Evolutionary conservation across 768 basidiomycete genomes (phyloP), one percentile per base, ranked within the genome.

Genomic region (Dioszegia crocea): DNA sequence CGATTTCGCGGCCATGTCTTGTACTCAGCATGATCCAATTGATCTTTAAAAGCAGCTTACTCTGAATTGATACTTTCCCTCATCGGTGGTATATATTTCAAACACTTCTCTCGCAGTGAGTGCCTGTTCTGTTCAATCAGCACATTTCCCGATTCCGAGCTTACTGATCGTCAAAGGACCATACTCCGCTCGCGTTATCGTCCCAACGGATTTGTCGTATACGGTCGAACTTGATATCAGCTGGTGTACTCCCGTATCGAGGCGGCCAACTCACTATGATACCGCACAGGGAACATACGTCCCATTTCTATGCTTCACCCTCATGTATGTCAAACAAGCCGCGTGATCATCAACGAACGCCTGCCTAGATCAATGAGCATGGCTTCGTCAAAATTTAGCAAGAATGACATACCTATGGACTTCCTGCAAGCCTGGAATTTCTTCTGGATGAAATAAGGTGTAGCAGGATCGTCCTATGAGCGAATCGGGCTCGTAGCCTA

Each of bases 91-190:
- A 3, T 64, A 52, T 8, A 73, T 48, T 46, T 73, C 71, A 11
- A 65, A 57, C 16, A 73, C 67, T 45, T 71, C 71, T 27, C 65
- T 55, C 12, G 71, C 71, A 2, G 69, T 70, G 6, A 64, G 45
- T 5, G 71, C 65, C 62, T 67, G 62, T 57, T 68, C 71, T 73
- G 49, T 29, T 43, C 6, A 36, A 43, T 58, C 44, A 64, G 59
- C 43, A 29, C 11, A 23, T 16, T 45, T 23, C 30, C n/a, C 6
- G 19, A n/a, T n/a, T 39, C 14, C 29, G 40, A 21, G 62, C 69
- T 48, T 21, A 68, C 71, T 61, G n/a, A 67, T 56, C 24, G 67
- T 64, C 44, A 62, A 46, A 6, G 65, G 63, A 9, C 66, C 67
- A 33, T 70, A 56, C 12, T 62, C 62, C 17, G 70, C 67, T 40